Evolutionary conservation across 805 yeast species (phyloP).

Genomic region (Suhomyces prunicola): DNA sequence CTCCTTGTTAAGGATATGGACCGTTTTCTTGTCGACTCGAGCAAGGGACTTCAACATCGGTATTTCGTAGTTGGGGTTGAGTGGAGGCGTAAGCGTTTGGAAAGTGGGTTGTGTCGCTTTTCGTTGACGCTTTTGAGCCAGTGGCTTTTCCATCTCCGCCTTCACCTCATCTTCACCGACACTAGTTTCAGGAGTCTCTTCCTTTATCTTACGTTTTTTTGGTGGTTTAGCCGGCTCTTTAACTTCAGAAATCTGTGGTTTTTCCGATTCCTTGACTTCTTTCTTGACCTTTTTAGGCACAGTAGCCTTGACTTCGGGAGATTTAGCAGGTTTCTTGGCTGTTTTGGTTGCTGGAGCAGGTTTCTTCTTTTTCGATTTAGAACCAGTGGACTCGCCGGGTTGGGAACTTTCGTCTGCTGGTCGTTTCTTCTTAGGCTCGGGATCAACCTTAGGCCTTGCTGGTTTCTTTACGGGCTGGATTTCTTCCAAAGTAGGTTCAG

Average conservation of each 20-base stretch:
- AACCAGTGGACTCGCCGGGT: not conserved
- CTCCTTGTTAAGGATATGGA: slow-evolving; percentile 13
- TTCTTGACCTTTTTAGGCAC: slow-evolving; percentile 4
- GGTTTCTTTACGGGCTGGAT: not conserved
- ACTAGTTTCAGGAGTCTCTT: not conserved
- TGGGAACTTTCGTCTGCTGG: not conserved
- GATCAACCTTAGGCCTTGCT: slow-evolving; percentile 2
- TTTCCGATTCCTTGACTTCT: not conserved
- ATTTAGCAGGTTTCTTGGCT: slow-evolving; percentile 1
- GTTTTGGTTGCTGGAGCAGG: not conserved
- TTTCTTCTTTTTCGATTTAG: not conserved
- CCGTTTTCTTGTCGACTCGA: slow-evolving; percentile 19
- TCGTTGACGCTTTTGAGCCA: slow-evolving; percentile 5
- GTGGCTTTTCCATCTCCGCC: not conserved
- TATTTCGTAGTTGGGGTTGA: slow-evolving; percentile 18
- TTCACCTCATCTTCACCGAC: not conserved
- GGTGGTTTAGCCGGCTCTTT: slow-evolving; percentile 1
- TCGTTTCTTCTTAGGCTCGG: slow-evolving; percentile 3
- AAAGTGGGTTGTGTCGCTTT: slow-evolving; percentile 6
- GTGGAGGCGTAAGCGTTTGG: slow-evolving; percentile 17
- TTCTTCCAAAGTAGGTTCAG: not conserved
- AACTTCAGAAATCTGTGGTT: slow-evolving; percentile 4
- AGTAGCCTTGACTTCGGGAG: not conserved
- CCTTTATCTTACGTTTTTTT: slow-evolving; percentile 3
- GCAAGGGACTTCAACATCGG: slow-evolving; percentile 8